A percentile compares a stretch with the other conserved stretches of the same genome.
Evolutionary conservation across 1,139 yeast species (phyloP).

Genomic region (Saccharomyces hybrid): DNA sequence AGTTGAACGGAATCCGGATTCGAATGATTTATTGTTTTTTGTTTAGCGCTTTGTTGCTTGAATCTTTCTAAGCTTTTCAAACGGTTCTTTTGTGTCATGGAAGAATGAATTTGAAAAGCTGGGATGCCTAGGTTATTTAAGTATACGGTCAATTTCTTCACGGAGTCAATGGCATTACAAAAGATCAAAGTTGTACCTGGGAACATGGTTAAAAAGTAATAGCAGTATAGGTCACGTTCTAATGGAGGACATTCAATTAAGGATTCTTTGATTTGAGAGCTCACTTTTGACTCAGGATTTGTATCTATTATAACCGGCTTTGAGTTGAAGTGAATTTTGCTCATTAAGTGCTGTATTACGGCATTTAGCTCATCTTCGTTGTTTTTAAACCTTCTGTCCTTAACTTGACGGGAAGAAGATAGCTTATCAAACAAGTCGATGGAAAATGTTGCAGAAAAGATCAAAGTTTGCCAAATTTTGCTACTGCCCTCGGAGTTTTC

Average conservation of each 20-base stretch:
- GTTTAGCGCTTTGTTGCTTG: constrained; percentile 44
- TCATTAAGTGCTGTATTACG: constrained; percentile 48
- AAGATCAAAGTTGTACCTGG: constrained; percentile 89
- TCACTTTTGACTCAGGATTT: constrained; percentile 77
- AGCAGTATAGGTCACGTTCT: constrained; percentile 84
- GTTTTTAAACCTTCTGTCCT: constrained; percentile 34
- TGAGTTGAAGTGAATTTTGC: constrained; percentile 53
- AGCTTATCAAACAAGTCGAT: constrained; percentile 73
- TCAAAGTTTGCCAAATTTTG: constrained; percentile 81
- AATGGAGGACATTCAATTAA: constrained; percentile 84
- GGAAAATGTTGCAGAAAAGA: constrained; percentile 92
- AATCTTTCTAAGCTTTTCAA: constrained; percentile 74
- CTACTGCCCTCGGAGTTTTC: constrained; percentile 8
- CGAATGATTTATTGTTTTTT: background rate
- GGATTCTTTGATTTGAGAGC: constrained; percentile 73
- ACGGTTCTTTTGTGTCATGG: constrained; percentile 93
- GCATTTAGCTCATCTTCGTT: constrained; percentile 45
- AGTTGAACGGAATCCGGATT: background rate
- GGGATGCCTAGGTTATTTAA: constrained; percentile 63
- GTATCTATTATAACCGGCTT: constrained; percentile 69
- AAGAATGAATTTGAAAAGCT: constrained; percentile 80
- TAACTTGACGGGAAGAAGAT: constrained; percentile 37
- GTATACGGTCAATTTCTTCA: constrained; percentile 73
- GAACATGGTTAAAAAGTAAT: constrained; percentile 78
- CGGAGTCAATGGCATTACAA: constrained; percentile 91